Evolutionary conservation across 129 eudicot species (phyloP).

Genomic region (Artemisia tridentata): DNA sequence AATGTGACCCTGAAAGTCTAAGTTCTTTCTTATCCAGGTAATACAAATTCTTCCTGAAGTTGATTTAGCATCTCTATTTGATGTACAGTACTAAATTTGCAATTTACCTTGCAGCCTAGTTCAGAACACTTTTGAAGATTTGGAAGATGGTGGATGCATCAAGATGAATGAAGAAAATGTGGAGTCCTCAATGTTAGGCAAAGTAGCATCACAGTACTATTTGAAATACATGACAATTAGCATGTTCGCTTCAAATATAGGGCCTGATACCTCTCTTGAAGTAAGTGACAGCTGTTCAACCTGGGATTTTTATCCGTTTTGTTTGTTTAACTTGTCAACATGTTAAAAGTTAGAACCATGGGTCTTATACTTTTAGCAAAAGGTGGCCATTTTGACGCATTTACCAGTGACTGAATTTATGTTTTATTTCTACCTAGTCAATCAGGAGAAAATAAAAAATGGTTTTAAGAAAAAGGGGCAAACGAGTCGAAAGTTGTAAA

Average conservation of each 20-base stretch:
- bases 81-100: slow-evolving; percentile 4
- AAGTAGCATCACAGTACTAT: slow-evolving; percentile 93
- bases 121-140: slow-evolving; percentile 87
- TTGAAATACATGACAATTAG: slow-evolving; percentile 81
- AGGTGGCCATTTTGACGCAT: background rate
- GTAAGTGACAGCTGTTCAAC: slow-evolving; percentile 38
- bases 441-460: background rate
- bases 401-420: background rate
- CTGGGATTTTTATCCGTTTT: background rate
- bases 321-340: background rate
- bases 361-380: background rate
- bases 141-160: slow-evolving; percentile 95
- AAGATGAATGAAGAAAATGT: slow-evolving; percentile 73
- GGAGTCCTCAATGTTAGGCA: slow-evolving; percentile 79
- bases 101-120: slow-evolving; percentile 54
- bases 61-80: slow-evolving; percentile 6
- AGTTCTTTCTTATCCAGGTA: slow-evolving; percentile 94
- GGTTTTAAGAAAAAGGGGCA: background rate
- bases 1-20: slow-evolving; percentile 66
- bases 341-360: background rate
- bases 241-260: slow-evolving; percentile 93
- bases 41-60: slow-evolving; percentile 12
- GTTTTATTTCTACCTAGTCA: background rate
- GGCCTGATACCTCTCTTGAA: slow-evolving; percentile 85
- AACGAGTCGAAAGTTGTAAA: background rate